A percentile compares a stretch with the other conserved stretches of the same genome.
Evolutionary conservation across 2,329 filamentous ascomycete species (phyloP).

Genomic region (Ophiostoma populinum): DNA sequence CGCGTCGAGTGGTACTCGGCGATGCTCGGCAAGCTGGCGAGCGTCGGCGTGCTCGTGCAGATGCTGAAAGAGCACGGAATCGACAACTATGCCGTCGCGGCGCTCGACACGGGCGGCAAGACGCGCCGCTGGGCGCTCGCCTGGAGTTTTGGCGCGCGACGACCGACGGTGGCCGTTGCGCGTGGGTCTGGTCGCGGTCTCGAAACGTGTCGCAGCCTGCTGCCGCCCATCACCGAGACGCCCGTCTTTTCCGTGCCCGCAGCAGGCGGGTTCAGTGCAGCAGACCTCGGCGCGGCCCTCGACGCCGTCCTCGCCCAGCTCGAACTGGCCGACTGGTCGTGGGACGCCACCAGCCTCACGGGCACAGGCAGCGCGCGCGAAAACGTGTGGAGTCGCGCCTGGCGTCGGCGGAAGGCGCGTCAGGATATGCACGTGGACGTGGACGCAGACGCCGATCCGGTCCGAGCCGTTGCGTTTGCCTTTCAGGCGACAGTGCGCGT

Average conservation of each 20-base stretch:
- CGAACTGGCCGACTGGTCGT: conserved; percentile 45
- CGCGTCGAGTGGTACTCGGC: conserved; percentile 74
- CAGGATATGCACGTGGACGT: conserved; percentile 12
- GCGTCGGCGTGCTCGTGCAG: conserved; percentile 44
- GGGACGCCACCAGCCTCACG: conserved; percentile 32
- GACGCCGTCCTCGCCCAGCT: conserved; percentile 34
- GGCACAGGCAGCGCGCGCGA: conserved; percentile 47
- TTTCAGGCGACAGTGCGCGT: conserved; percentile 37
- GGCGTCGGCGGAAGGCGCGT: conserved; percentile 39
- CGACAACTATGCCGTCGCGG: conserved; percentile 66
- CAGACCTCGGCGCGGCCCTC: conserved; percentile 17
- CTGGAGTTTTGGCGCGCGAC: conserved; percentile 61
- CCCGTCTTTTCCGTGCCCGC: conserved; percentile 27
- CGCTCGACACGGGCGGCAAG: conserved; percentile 59
- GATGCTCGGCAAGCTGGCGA: conserved; percentile 72
- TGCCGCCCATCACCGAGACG: conserved; percentile 26
- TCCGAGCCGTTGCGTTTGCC: conserved; percentile 30
- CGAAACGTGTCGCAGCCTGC: conserved; percentile 21
- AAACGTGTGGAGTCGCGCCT: conserved; percentile 66
- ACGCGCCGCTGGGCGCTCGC: conserved; percentile 77
- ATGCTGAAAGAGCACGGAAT: conserved; percentile 34
- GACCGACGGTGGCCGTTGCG: conserved; percentile 37
- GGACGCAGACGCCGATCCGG: background rate
- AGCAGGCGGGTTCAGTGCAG: conserved; percentile 8
- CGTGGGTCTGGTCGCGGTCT: conserved; percentile 19